Conservation (phyloP, 2,329 filamentous ascomycete species). For the Microdochium paspali region DNA sequence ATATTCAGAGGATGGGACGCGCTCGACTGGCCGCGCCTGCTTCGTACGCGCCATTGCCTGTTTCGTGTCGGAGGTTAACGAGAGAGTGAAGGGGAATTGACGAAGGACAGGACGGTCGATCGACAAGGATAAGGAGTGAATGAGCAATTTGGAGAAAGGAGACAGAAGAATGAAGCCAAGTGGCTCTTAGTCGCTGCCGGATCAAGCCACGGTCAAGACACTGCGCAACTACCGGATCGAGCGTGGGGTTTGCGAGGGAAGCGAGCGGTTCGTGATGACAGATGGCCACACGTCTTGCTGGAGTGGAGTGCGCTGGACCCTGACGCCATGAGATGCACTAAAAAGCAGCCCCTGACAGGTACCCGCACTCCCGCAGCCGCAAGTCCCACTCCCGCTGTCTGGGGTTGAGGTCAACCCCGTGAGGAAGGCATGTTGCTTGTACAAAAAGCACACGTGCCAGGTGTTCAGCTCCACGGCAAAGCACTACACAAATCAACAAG, state of each 20-base stretch:
- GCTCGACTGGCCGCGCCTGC: conserved; percentile 37
- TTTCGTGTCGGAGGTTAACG: too few relatives aligned
- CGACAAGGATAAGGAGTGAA: too few relatives aligned
- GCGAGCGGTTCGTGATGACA: not conserved
- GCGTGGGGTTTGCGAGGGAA: not conserved
- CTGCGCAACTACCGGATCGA: not conserved
- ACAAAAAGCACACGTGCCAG: too few relatives aligned
- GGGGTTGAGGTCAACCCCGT: too few relatives aligned
- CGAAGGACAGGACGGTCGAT: too few relatives aligned
- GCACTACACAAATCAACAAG: not conserved
- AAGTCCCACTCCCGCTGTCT: too few relatives aligned
- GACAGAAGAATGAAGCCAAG: not conserved
- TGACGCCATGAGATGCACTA: too few relatives aligned
- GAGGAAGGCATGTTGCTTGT: too few relatives aligned
- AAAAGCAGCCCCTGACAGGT: too few relatives aligned
- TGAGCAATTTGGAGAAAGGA: not conserved
- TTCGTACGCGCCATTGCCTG: not conserved
- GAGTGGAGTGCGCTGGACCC: too few relatives aligned
- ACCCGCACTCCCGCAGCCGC: too few relatives aligned
- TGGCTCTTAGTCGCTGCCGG: not conserved
- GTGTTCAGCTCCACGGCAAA: not conserved
- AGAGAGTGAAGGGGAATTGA: too few relatives aligned
- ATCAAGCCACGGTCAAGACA: not conserved
- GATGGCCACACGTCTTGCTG: not conserved
- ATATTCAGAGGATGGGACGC: conserved; percentile 58